Evolutionary conservation across 1,284 basidiomycete species (phyloP).

Genomic region (Kwoniella shivajii): DNA sequence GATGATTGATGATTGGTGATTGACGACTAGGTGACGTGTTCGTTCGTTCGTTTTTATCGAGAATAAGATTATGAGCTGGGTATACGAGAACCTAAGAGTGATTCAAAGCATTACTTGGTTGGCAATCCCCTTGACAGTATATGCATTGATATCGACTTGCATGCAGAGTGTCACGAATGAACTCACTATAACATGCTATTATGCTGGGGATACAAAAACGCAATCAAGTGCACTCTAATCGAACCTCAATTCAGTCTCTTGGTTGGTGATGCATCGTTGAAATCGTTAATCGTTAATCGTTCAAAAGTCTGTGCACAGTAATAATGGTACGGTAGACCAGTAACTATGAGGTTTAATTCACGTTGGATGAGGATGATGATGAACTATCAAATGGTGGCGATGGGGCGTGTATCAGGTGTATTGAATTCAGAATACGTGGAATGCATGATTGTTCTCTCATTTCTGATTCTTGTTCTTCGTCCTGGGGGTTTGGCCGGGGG

Average conservation of each 20-base stretch:
- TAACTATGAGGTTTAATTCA: not conserved
- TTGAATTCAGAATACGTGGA: not conserved
- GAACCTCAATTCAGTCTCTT: not conserved
- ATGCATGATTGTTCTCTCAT: not conserved
- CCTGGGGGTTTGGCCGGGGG: too few relatives aligned
- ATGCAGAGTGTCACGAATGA: too few relatives aligned
- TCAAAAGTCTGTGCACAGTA: too few relatives aligned
- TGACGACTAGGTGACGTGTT: not conserved
- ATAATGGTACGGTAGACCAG: too few relatives aligned
- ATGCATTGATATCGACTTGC: too few relatives aligned
- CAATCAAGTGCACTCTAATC: too few relatives aligned
- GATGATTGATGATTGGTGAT: not conserved
- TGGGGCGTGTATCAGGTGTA: not conserved
- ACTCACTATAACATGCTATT: not conserved
- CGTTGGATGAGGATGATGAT: slow-evolving; percentile 3
- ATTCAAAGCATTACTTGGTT: too few relatives aligned
- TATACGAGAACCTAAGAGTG: too few relatives aligned
- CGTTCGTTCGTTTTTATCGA: not conserved
- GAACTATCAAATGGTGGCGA: slow-evolving; percentile 4
- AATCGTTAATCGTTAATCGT: too few relatives aligned
- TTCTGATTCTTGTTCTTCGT: not conserved
- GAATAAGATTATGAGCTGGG: too few relatives aligned
- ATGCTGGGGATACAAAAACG: too few relatives aligned
- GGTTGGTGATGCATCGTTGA: not conserved
- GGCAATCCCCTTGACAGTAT: too few relatives aligned